These are phyloP conservation scores for Phlyctochytrium arcticum DNA, from an alignment of 192 early-diverging fungal genomes.

Conservation along the genomic window DNA sequence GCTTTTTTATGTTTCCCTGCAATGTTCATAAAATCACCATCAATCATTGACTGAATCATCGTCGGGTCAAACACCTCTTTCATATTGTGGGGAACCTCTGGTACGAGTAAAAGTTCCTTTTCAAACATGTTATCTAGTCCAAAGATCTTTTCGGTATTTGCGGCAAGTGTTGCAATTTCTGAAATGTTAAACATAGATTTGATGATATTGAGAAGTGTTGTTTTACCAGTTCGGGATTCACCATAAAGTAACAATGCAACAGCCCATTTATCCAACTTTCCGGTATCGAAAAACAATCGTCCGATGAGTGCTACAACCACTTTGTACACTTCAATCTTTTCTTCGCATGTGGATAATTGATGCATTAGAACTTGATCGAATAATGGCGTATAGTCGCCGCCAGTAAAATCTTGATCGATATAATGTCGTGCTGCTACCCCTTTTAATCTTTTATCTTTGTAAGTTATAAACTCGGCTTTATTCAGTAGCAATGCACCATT, in stretches of 20 bases:
- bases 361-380: not conserved
- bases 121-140: constrained; percentile 1
- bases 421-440: constrained; percentile 4
- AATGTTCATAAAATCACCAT: not conserved
- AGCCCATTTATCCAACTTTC: not conserved
- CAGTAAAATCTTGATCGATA: not conserved
- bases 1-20: constrained; percentile 7
- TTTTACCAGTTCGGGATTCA: not conserved
- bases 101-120: not conserved
- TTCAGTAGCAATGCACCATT: not conserved
- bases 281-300: not conserved
- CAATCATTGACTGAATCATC: constrained; percentile 6
- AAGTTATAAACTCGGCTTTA: not conserved
- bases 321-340: not conserved
- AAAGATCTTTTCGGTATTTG: constrained; percentile 1
- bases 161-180: not conserved
- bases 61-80: not conserved
- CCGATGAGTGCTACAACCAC: not conserved
- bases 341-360: not conserved
- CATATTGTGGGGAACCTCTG: not conserved
- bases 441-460: not conserved
- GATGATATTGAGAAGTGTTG: not conserved
- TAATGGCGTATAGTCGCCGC: not conserved
- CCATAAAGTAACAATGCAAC: not conserved
- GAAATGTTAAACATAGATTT: not conserved